A percentile compares a stretch with the other conserved stretches of the same genome.
These are phyloP conservation scores for Helichrysum umbraculigerum DNA, from an alignment of 129 eudicot genomes.

Conservation along the genomic window DNA sequence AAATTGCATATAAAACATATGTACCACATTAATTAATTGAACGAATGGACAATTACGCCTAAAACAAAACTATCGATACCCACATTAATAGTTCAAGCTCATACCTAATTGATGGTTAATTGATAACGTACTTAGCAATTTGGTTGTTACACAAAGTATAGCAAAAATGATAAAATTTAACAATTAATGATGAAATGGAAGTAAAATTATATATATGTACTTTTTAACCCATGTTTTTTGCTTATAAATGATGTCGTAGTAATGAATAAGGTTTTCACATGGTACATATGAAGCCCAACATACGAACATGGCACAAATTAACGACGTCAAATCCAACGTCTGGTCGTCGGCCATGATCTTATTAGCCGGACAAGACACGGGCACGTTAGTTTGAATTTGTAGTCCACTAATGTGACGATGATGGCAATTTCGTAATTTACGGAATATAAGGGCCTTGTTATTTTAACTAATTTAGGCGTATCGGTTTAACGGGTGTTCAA, in stretches of 20 bases:
- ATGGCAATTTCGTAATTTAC: constrained; percentile 28
- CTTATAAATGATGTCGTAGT: neutral
- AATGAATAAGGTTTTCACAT: constrained; percentile 6
- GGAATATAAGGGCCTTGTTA: neutral
- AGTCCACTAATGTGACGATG: constrained; percentile 16
- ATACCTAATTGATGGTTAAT: neutral
- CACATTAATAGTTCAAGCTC: constrained; percentile 8
- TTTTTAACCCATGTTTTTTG: neutral
- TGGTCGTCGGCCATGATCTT: neutral
- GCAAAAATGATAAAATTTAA: neutral
- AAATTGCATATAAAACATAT: neutral
- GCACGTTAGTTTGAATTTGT: constrained; percentile 19
- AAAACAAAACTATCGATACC: neutral
- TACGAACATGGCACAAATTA: constrained; percentile 10
- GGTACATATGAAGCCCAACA: constrained; percentile 1
- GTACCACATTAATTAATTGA: neutral
- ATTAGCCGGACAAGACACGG: constrained; percentile 11
- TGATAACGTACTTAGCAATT: neutral
- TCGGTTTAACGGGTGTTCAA: constrained; percentile 16
- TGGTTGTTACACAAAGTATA: neutral
- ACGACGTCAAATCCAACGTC: constrained; percentile 15
- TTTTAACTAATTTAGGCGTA: neutral
- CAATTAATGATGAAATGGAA: too few relatives aligned
- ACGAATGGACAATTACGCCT: neutral
- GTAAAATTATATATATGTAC: neutral